A percentile compares a stretch with the other conserved stretches of the same genome.
phyloP scores from a whole-genome alignment of 495 filamentous ascomycete genomes.

The Monascus purpureus region DNA sequence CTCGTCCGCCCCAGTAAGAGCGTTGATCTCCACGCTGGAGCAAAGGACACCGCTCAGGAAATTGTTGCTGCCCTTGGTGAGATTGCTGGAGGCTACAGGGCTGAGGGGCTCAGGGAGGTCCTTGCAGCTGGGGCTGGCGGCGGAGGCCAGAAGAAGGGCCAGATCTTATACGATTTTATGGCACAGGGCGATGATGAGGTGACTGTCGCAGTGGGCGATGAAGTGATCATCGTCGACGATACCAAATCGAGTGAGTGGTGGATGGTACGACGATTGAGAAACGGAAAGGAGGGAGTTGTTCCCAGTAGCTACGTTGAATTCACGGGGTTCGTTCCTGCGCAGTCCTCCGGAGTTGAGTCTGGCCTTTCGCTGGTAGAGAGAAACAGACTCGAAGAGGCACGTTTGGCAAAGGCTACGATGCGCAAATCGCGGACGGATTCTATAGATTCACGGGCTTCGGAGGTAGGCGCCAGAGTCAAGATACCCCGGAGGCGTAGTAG shows the following conservation, averaged over 20 bases:
- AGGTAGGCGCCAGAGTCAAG: slow-evolving; percentile 64
- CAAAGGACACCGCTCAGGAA: slow-evolving; percentile 91
- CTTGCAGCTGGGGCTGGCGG: slow-evolving; percentile 60
- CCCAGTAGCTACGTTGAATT: slow-evolving; percentile 93
- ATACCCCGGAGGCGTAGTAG: slow-evolving; percentile 58
- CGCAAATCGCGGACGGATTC: slow-evolving; percentile 44
- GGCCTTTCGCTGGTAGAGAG: slow-evolving; percentile 63
- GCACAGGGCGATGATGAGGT: slow-evolving; percentile 96
- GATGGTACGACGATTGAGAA: slow-evolving; percentile 82
- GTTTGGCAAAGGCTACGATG: slow-evolving; percentile 61
- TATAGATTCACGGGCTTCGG: slow-evolving; percentile 40
- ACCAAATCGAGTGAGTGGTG: slow-evolving; percentile 95
- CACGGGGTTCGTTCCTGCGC: slow-evolving; percentile 42
- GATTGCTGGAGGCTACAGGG: slow-evolving; percentile 68
- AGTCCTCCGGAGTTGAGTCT: slow-evolving; percentile 43
- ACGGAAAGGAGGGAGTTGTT: slow-evolving; percentile 93
- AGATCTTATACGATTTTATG: slow-evolving; percentile 88
- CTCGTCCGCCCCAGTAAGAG: slow-evolving; percentile 82
- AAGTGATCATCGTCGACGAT: slow-evolving; percentile 83
- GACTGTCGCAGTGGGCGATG: slow-evolving; percentile 77
- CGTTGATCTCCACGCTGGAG: slow-evolving; percentile 90
- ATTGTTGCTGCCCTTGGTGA: slow-evolving; percentile 82
- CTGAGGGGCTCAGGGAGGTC: slow-evolving; percentile 76
- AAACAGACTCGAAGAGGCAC: slow-evolving; percentile 71
- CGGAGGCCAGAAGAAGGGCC: slow-evolving; percentile 60